phyloP scores from a whole-genome alignment of 2,329 filamentous ascomycete species.

The Ophiostoma ulmi region DNA sequence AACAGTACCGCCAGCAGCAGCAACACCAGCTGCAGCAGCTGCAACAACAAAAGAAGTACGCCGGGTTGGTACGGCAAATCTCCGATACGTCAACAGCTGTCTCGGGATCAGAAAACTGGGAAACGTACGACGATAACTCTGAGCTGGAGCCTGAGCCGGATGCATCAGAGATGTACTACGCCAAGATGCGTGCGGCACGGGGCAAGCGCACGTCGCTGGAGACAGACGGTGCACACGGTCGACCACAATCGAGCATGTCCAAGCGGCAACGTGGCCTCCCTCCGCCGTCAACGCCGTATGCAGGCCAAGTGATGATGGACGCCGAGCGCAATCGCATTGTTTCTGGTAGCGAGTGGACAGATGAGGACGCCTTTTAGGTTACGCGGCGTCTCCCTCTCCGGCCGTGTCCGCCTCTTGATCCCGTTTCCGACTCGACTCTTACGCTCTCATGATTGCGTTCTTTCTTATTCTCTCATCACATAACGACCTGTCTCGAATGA shows the following conservation, averaged over 20 bases:
- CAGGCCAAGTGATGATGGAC: conserved; percentile 48
- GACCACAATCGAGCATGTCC: conserved; percentile 33
- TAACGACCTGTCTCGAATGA: background rate
- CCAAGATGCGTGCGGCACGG: conserved; percentile 65
- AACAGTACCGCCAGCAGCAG: conserved; percentile 22
- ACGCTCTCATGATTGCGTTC: background rate
- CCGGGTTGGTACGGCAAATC: conserved; percentile 54
- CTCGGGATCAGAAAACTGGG: conserved; percentile 93
- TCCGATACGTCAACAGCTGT: conserved; percentile 70
- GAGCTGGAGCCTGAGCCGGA: conserved; percentile 72
- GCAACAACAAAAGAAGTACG: conserved; percentile 18
- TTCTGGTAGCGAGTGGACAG: conserved; percentile 63
- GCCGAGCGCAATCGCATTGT: conserved; percentile 57
- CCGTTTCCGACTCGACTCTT: background rate
- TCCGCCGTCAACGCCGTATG: conserved; percentile 42
- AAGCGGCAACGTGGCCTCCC: conserved; percentile 54
- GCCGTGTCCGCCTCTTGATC: background rate
- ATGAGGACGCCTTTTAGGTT: conserved; percentile 54
- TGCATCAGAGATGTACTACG: conserved; percentile 71
- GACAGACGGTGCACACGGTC: background rate
- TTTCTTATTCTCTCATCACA: background rate
- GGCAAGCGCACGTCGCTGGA: conserved; percentile 59
- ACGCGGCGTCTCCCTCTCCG: background rate
- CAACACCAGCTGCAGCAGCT: conserved; percentile 7
- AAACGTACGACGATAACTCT: conserved; percentile 84